Percentiles rank a stretch among this genome's conserved stretches.
Conservation (phyloP, 2,329 filamentous ascomycete genomes). For the Epichloe uncinata region DNA sequence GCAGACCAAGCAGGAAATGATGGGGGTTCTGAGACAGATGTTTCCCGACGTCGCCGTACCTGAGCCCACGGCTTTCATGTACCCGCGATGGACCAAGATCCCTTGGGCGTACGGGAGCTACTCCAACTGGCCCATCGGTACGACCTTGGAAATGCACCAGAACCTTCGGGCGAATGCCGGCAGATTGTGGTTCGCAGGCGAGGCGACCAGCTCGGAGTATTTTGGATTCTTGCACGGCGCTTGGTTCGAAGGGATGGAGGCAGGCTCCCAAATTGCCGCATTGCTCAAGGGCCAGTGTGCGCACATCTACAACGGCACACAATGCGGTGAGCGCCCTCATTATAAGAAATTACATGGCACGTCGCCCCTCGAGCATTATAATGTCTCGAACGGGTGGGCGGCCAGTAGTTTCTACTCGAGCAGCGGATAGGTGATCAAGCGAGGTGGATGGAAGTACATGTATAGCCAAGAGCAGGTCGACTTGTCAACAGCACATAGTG, state of each 20-base stretch:
- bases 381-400: constrained; percentile 23
- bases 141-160: constrained; percentile 51
- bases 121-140: constrained; percentile 53
- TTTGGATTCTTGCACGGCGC: constrained; percentile 54
- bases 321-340: constrained; percentile 10
- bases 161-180: constrained; percentile 53
- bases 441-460: neutral
- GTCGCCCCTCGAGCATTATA: constrained; percentile 20
- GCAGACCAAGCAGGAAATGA: constrained; percentile 40
- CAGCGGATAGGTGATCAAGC: neutral
- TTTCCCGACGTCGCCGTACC: constrained; percentile 43
- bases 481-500: neutral
- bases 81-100: constrained; percentile 29
- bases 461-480: neutral
- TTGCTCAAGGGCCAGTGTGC: constrained; percentile 10
- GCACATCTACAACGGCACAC: constrained; percentile 3
- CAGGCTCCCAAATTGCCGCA: constrained; percentile 29
- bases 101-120: constrained; percentile 45
- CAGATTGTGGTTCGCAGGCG: constrained; percentile 51
- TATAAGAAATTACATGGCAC: constrained; percentile 18
- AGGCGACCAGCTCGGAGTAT: constrained; percentile 48
- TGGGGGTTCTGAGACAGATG: constrained; percentile 46
- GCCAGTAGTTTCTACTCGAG: constrained; percentile 18
- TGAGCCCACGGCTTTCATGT: constrained; percentile 46
- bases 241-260: constrained; percentile 41